Evolutionary conservation across 805 yeast species (phyloP).

Genomic region (Wickerhamomyces alni): DNA sequence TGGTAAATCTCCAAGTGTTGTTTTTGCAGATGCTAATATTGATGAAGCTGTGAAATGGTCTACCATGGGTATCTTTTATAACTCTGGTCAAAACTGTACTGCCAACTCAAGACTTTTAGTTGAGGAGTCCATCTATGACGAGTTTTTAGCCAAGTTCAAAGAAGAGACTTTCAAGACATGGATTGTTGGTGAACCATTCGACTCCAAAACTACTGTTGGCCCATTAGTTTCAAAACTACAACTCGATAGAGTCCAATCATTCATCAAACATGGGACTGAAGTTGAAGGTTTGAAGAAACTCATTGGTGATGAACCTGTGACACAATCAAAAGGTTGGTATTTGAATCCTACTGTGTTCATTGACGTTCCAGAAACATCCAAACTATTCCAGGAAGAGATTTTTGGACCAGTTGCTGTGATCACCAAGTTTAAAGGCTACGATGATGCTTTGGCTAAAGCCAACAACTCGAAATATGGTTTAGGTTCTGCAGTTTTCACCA

Average conservation of each 20-base stretch:
- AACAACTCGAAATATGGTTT: slow-evolving; percentile 74
- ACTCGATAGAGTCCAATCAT: slow-evolving; percentile 42
- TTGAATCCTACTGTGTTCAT: slow-evolving; percentile 73
- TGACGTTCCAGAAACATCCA: slow-evolving; percentile 59
- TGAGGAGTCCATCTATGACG: slow-evolving; percentile 50
- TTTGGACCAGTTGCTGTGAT: slow-evolving; percentile 82
- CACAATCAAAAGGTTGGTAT: slow-evolving; percentile 47
- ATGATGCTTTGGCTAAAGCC: slow-evolving; percentile 63
- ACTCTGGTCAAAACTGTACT: slow-evolving; percentile 66
- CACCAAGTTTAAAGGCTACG: slow-evolving; percentile 58
- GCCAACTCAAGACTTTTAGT: slow-evolving; percentile 59
- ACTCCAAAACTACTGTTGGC: slow-evolving; percentile 43
- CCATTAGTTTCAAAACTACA: slow-evolving; percentile 57
- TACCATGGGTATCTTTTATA: slow-evolving; percentile 56
- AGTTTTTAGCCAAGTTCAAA: slow-evolving; percentile 40
- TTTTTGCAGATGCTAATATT: slow-evolving; percentile 58
- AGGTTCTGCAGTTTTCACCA: slow-evolving; percentile 77
- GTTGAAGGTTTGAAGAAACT: slow-evolving; percentile 43
- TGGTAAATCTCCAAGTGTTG: slow-evolving; percentile 62
- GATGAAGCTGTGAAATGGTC: slow-evolving; percentile 67
- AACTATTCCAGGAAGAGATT: slow-evolving; percentile 72
- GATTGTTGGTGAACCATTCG: slow-evolving; percentile 53
- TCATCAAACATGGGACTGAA: slow-evolving; percentile 38
- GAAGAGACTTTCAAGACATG: slow-evolving; percentile 42
- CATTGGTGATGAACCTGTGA: slow-evolving; percentile 35